Evolutionary conservation across 169 alveolate genomes (phyloP).

Genomic region (Babesia gibsoni): DNA sequence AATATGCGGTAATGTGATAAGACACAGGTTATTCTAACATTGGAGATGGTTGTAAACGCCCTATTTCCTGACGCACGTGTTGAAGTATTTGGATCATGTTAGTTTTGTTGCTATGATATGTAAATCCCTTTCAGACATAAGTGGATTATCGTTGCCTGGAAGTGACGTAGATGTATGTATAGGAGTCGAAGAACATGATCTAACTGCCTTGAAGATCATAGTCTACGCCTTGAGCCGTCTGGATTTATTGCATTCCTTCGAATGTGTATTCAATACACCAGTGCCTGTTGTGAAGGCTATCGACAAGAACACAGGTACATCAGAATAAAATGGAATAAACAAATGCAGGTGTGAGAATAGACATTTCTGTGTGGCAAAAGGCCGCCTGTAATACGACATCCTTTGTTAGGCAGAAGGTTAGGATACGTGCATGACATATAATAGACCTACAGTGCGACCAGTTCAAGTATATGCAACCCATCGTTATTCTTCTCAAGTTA

Average conservation of each 20-base stretch:
- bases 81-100: slow-evolving; percentile 61
- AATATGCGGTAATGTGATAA: too few relatives aligned
- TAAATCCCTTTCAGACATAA: slow-evolving; percentile 23
- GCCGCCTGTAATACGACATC: slow-evolving; percentile 41
- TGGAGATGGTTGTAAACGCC: slow-evolving; percentile 50
- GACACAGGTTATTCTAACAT: slow-evolving; percentile 34
- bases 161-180: slow-evolving; percentile 58
- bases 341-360: slow-evolving; percentile 35
- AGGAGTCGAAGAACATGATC: slow-evolving; percentile 34
- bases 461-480: slow-evolving; percentile 72
- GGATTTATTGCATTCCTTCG: slow-evolving; percentile 62
- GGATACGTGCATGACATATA: neutral
- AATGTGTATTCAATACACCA: slow-evolving; percentile 56
- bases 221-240: slow-evolving; percentile 53
- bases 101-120: neutral
- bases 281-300: slow-evolving; percentile 65
- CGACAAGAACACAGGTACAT: slow-evolving; percentile 58
- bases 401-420: slow-evolving; percentile 49
- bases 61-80: slow-evolving; percentile 54
- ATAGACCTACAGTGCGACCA: slow-evolving; percentile 38
- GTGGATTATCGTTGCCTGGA: slow-evolving; percentile 64
- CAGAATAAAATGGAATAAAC: neutral
- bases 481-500: slow-evolving; percentile 65
- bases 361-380: slow-evolving; percentile 37
- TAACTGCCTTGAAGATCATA: slow-evolving; percentile 22